phyloP scores from a whole-genome alignment of 1,284 basidiomycete species.

The Cerioporus squamosus region DNA sequence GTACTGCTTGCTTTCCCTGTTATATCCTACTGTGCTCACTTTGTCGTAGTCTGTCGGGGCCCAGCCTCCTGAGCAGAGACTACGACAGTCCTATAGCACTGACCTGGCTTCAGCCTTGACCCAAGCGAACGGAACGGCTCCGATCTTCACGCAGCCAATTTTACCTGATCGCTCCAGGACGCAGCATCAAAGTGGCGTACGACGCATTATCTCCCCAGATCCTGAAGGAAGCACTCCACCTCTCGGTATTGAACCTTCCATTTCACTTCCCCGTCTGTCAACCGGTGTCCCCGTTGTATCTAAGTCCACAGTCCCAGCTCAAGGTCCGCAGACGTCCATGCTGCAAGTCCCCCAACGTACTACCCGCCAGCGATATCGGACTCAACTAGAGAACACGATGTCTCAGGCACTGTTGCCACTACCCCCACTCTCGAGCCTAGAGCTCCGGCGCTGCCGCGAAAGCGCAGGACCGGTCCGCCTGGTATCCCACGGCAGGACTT shows the following conservation, averaged over 20 bases:
- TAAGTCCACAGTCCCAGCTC: no score
- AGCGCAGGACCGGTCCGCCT: background rate
- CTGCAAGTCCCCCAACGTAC: no score
- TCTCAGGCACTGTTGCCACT: no score
- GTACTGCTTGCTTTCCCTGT: background rate
- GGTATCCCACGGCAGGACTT: background rate
- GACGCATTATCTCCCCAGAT: conserved; percentile 2
- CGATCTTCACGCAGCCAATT: conserved; percentile 1
- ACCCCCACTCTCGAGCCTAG: background rate
- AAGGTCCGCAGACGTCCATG: no score
- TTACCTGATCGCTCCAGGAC: no score
- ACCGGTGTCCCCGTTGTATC: no score
- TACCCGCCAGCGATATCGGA: no score
- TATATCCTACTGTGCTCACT: background rate
- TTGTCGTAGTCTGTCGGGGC: background rate
- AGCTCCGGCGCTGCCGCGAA: background rate
- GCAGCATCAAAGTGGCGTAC: background rate
- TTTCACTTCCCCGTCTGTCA: background rate
- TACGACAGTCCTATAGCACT: background rate
- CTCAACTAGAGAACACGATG: no score
- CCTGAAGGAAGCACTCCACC: background rate
- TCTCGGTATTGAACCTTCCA: background rate
- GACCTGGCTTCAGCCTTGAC: conserved; percentile 3
- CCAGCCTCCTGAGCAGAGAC: background rate
- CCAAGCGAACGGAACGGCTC: background rate